Conservation (phyloP, 2,329 filamentous ascomycete genomes). For the Pseudocercospora fijiensis region DNA sequence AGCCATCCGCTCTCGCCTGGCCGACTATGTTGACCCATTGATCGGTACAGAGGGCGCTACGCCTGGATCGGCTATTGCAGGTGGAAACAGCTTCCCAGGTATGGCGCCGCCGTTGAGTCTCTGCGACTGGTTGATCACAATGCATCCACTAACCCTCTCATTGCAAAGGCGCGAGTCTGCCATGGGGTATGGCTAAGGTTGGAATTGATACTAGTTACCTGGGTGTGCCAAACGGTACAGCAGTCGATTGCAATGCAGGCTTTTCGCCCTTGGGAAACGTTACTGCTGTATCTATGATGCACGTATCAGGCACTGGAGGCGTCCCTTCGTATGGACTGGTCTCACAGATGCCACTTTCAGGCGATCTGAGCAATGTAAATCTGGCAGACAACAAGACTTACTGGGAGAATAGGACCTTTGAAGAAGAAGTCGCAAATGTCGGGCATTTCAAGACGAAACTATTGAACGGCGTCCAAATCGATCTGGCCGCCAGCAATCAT, state of each 20-base stretch:
- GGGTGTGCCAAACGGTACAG: conserved; percentile 23
- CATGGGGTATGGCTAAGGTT: conserved; percentile 45
- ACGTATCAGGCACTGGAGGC: conserved; percentile 38
- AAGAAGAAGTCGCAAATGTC: conserved; percentile 38
- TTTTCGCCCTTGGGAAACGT: conserved; percentile 44
- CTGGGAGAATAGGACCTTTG: conserved; percentile 39
- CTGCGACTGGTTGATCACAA: neutral
- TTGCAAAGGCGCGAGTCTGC: conserved; percentile 37
- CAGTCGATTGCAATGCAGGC: conserved; percentile 41
- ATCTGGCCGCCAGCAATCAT: conserved; percentile 41
- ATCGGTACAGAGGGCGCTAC: conserved; percentile 51
- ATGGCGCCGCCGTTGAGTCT: neutral
- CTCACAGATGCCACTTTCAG: conserved; percentile 44
- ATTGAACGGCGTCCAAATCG: conserved; percentile 38
- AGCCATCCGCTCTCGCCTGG: neutral
- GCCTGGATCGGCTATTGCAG: conserved; percentile 35
- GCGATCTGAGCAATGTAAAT: conserved; percentile 44
- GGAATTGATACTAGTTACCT: conserved; percentile 43
- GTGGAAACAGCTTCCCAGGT: neutral
- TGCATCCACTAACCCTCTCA: neutral
- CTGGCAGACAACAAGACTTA: conserved; percentile 46
- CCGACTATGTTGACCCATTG: conserved; percentile 47
- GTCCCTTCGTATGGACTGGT: conserved; percentile 43
- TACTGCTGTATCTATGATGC: conserved; percentile 43
- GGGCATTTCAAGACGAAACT: conserved; percentile 41